Evolutionary conservation across 1,139 yeast genomes (phyloP).

Genomic region (Trichomonascaceae sp.): DNA sequence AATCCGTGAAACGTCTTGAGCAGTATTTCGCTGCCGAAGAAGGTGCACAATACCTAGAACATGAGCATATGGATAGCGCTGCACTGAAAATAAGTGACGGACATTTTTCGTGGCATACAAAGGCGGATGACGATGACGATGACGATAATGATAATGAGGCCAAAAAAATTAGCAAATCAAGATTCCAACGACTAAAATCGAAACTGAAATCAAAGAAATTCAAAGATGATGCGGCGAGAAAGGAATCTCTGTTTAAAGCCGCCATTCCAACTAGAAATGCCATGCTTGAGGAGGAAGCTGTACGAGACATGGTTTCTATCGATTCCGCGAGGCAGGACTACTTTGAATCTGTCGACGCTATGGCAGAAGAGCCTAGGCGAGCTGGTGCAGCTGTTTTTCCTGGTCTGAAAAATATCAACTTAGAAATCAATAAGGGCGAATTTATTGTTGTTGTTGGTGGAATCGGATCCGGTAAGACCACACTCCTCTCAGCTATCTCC

Average conservation of each 20-base stretch:
- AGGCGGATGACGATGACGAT: neutral
- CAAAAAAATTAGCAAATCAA: neutral
- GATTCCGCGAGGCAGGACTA: neutral
- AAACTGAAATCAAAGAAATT: neutral
- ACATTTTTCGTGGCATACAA: constrained; percentile 53
- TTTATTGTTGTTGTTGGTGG: constrained; percentile 57
- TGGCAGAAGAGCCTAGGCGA: neutral
- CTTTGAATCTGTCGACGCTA: neutral
- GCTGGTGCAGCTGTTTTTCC: constrained; percentile 27
- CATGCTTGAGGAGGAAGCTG: neutral
- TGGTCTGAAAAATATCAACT: constrained; percentile 41
- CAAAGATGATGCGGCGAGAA: neutral
- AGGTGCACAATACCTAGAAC: constrained; percentile 23
- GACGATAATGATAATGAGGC: neutral
- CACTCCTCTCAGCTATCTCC: constrained; percentile 50
- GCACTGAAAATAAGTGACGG: constrained; percentile 48
- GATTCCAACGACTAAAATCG: neutral
- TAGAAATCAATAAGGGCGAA: constrained; percentile 46
- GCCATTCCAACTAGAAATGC: neutral
- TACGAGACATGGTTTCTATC: neutral
- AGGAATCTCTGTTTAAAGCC: neutral
- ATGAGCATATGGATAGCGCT: constrained; percentile 29
- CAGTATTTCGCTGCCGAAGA: constrained; percentile 42
- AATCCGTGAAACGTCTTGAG: constrained; percentile 53
- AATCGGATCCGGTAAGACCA: constrained; percentile 63